phyloP scores from a whole-genome alignment of 1,139 yeast genomes.

The Sugiyamaella grinbergsii region DNA sequence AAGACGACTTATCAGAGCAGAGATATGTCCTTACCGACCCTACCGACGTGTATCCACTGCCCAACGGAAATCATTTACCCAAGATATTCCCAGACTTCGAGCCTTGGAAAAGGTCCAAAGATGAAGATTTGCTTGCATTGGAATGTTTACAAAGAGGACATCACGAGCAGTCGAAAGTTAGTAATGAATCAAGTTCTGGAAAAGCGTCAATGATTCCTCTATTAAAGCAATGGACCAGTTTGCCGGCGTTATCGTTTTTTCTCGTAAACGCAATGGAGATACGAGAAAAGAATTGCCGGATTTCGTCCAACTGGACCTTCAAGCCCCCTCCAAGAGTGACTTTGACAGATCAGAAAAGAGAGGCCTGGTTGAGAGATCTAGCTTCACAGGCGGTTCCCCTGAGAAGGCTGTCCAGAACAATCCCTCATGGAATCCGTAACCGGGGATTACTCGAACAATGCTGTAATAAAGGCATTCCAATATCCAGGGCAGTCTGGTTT shows the following conservation, averaged over 20 bases:
- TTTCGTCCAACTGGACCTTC: conserved; percentile 57
- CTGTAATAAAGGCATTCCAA: conserved; percentile 65
- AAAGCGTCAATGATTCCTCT: conserved; percentile 38
- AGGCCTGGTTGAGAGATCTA: conserved; percentile 79
- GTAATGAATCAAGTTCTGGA: conserved; percentile 49
- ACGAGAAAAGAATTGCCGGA: conserved; percentile 66
- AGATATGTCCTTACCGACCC: conserved; percentile 37
- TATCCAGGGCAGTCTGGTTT: conserved; percentile 83
- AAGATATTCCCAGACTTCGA: conserved; percentile 70
- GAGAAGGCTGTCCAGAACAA: conserved; percentile 65
- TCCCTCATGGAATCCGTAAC: conserved; percentile 91
- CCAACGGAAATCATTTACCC: conserved; percentile 16
- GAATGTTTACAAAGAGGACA: conserved; percentile 61
- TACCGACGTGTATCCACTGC: conserved; percentile 43
- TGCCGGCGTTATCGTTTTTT: conserved; percentile 61
- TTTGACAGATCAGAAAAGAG: conserved; percentile 79
- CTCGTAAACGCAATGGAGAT: conserved; percentile 66
- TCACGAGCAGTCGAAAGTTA: conserved; percentile 55
- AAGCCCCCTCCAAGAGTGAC: conserved; percentile 87
- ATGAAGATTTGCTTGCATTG: conserved; percentile 55
- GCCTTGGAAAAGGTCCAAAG: conserved; percentile 65
- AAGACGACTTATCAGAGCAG: conserved; percentile 33
- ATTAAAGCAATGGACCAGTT: conserved; percentile 51
- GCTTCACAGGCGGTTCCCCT: conserved; percentile 69
- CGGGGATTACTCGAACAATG: conserved; percentile 72